phyloP scores from a whole-genome alignment of 805 yeast genomes.

The Saccharomycopsis vini region DNA sequence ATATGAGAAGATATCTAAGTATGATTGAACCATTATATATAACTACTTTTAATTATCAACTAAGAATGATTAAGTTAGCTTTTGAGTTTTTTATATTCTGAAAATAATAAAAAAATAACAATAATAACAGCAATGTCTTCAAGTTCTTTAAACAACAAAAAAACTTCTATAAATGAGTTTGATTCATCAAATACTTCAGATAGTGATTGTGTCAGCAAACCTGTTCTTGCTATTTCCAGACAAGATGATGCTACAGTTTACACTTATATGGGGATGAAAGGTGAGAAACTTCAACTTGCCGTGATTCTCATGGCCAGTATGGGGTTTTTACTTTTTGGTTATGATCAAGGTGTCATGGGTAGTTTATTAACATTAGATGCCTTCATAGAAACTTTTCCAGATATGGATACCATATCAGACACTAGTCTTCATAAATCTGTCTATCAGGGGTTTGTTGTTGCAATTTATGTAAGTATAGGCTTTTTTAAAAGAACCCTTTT shows the following conservation, averaged over 20 bases:
- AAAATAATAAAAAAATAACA: no score
- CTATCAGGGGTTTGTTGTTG: constrained; percentile 35
- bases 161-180: not conserved
- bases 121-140: no score
- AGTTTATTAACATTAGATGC: constrained; percentile 47
- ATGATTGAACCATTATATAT: no score
- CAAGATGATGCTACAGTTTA: constrained; percentile 1
- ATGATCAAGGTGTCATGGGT: constrained; percentile 69
- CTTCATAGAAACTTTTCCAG: constrained; percentile 46
- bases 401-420: constrained; percentile 19
- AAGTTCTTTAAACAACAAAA: not conserved
- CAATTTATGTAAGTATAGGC: no score
- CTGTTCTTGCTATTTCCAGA: not conserved
- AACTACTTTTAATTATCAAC: no score
- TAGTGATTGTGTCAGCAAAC: not conserved
- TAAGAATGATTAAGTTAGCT: no score
- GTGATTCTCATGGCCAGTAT: constrained; percentile 14
- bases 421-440: constrained; percentile 57
- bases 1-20: no score
- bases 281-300: constrained; percentile 9
- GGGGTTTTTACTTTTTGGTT: constrained; percentile 37
- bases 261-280: constrained; percentile 10
- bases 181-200: not conserved
- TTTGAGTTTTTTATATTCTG: no score
- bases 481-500: no score